Evolutionary conservation across 1,284 basidiomycete species (phyloP).

Genomic region (Peniophora sp.): DNA sequence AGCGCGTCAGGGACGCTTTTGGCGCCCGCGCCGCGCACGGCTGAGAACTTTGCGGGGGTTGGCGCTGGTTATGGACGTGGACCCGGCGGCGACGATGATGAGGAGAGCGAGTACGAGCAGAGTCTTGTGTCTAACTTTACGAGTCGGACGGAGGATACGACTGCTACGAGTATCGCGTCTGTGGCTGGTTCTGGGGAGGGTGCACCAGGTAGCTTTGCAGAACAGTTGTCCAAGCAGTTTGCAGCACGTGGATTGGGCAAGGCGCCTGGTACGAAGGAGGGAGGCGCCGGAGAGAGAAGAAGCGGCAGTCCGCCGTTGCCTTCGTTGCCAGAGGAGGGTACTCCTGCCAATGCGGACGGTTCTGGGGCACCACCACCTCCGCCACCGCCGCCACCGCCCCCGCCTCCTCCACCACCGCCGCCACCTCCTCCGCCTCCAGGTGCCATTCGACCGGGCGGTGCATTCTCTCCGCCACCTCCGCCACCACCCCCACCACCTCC

Average conservation of each 20-base stretch:
- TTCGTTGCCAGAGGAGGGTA: slow-evolving; percentile 29
- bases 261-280: not conserved
- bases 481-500: slow-evolving; percentile 26
- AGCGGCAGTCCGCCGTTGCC: slow-evolving; percentile 20
- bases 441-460: not conserved
- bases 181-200: slow-evolving; percentile 23
- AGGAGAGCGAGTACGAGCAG: slow-evolving; percentile 46
- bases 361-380: slow-evolving; percentile 15
- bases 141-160: slow-evolving; percentile 47
- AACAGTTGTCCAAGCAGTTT: slow-evolving; percentile 52
- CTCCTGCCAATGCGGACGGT: slow-evolving; percentile 4
- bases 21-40: slow-evolving; percentile 34
- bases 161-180: slow-evolving; percentile 31
- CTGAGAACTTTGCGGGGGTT: slow-evolving; percentile 14
- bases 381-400: slow-evolving; percentile 28
- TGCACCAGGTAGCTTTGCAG: slow-evolving; percentile 43
- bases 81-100: slow-evolving; percentile 28
- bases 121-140: slow-evolving; percentile 43
- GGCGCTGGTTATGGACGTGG: slow-evolving; percentile 14
- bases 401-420: slow-evolving; percentile 20
- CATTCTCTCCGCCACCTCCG: slow-evolving; percentile 8
- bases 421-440: not conserved
- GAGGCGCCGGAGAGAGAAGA: not conserved
- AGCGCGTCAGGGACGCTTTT: slow-evolving; percentile 19
- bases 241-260: slow-evolving; percentile 18